Evolutionary conservation across 495 filamentous ascomycete species (phyloP), one percentile per base, ranked within the genome.

Genomic region (Rhizodiscina lignyota): DNA sequence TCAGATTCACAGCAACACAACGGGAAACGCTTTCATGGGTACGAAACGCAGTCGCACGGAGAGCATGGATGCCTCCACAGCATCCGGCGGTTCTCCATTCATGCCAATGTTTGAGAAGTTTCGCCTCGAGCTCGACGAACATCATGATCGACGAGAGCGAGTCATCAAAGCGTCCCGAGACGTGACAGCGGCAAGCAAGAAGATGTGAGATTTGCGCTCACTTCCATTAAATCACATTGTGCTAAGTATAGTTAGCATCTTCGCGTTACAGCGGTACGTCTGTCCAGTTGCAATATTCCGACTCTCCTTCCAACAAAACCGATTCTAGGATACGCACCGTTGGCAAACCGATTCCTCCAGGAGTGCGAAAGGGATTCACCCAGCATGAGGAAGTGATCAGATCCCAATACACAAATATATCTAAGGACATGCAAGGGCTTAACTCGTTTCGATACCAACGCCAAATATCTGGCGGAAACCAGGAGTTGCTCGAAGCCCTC

Each of bases 131-230:
- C 66, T 97, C 4, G 91, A 96, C 49, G 74, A 84, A 55, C 87
- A 97, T 51, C 81, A 97, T 43, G 91, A 94, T 57, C 74, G 87
- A 10, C 73, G 89, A 23, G 85, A 93, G 56, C 70, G 79, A 18
- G 68, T 94, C 37, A 82, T 87, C 40, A 96, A 94, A 58, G 73
- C 73, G 1, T 84, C 79, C 11, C 64, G 87, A 27, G 89, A 96
- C 58, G 77, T 96, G 41, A 97, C 91, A 5, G 85, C 81, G 0
- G 53, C 82, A 27, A 93, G 84, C 59, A 97, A 97, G 67, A 96
- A 96, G 64, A 91, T 94, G 89, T 93, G 57, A 61, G 61, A 36
- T 20, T 40, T 28, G 6, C 6, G 8, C 10, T 32, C 17, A 10
- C 30, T 11, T 18, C 24, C 30, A 11, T 6, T 10, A 10, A 18